Base-by-base conservation (phyloP, 2,329 filamentous ascomycete species). In the Mariannaea elegans region DNA sequence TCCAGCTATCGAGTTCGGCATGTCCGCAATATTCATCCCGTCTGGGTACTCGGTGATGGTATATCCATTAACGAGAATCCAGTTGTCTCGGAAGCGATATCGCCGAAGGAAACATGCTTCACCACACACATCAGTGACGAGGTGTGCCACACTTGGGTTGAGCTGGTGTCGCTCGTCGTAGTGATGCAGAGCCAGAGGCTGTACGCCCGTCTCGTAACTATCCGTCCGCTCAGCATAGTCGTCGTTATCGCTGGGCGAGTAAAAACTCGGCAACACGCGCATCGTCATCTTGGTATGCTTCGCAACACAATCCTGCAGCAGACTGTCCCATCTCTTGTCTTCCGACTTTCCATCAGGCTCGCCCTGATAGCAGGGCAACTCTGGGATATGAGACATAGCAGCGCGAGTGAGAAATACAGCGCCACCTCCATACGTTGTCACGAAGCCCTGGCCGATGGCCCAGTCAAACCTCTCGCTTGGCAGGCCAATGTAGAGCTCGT, bases 21-120 rank as follows among this genome's bases (percentile, higher is more conserved):
- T 64, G 34, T 65, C 65, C 2, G 65, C 69, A 23, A 71, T 57
- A 31, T 68, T 69, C 29, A 78, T 71, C 2, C 76, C 76, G 51
- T 77, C 73, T 0, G 75, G 74, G 63, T 82, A 80, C 46, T 80
- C 74, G 38, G 73, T 76, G 57, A 83, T 73, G 27, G 79, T 78
- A 65, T 80, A 73, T 5, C 81, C 81, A 61, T 82, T 82, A 41
- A 81, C 76, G 5, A 83, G 73, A 4, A 82, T 73, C 81, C 81
- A 83, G 65, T 76, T 73, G 65, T 81, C 79, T 36, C 68, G 71
- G 67, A 82, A 82, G 29, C 73, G 67, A 60, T 80, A 82, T 7
- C 80, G 77, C 65, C 82, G 80, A 62, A 82, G 74, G 66, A 81
- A 82, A 64, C 80, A 82, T 10, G 74, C 71, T 52, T 81, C 79